A percentile compares a stretch with the other conserved stretches of the same genome.
These are phyloP conservation scores for Trematosphaeria pertusa DNA, from an alignment of 2,329 filamentous ascomycete species.

Conservation along the genomic window DNA sequence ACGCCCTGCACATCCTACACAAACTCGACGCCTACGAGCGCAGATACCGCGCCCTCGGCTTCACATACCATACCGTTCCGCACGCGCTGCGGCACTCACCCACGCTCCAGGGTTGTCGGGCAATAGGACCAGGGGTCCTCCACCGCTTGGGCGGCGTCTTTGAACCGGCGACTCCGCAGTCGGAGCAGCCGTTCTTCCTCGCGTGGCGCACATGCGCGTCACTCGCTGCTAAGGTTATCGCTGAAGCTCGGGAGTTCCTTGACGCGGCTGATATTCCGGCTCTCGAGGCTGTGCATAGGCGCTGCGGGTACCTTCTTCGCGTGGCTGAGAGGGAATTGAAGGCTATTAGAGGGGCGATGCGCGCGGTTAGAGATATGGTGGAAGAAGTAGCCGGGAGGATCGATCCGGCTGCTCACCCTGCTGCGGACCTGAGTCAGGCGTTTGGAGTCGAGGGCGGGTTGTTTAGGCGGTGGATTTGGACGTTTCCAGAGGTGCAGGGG, in stretches of 20 bases:
- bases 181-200: too few species aligned
- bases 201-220: too few species aligned
- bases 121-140: background rate
- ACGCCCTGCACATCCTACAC: background rate
- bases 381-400: background rate
- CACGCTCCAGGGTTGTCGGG: background rate
- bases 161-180: too few species aligned
- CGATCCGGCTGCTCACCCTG: too few species aligned
- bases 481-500: background rate
- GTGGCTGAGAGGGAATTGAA: too few species aligned
- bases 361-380: background rate
- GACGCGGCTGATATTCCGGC: too few species aligned
- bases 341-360: too few species aligned
- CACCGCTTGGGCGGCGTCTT: background rate
- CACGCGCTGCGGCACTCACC: background rate
- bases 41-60: background rate
- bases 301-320: too few species aligned
- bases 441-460: background rate
- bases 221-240: too few species aligned
- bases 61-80: slow-evolving; percentile 3
- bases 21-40: background rate
- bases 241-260: too few species aligned
- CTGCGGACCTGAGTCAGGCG: background rate
- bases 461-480: background rate
- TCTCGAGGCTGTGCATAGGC: too few species aligned